Evolutionary conservation across 75 land plant species (phyloP).

Genomic region (Selaginella moellendorffii): DNA sequence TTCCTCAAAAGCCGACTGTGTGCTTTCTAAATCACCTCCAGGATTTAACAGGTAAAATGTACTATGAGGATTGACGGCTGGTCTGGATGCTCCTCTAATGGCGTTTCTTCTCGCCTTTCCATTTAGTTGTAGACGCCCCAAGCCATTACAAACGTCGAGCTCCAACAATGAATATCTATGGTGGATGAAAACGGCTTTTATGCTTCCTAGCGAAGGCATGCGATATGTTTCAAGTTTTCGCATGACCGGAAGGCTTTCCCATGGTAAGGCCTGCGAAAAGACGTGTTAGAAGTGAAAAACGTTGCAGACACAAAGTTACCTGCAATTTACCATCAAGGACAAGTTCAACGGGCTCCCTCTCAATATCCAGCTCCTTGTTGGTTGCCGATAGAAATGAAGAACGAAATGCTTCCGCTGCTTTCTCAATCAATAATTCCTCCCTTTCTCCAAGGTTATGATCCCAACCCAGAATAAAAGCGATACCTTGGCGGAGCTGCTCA

Average conservation of each 20-base stretch:
- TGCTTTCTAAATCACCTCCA: constrained; percentile 58
- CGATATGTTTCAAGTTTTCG: constrained; percentile 64
- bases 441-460: too few species aligned
- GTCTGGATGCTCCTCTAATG: constrained; percentile 13
- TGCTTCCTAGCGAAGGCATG: constrained; percentile 80
- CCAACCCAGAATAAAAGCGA: not conserved
- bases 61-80: constrained; percentile 50
- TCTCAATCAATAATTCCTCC: not conserved
- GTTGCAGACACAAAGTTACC: too few species aligned
- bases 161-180: constrained; percentile 2
- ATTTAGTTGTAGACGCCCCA: constrained; percentile 9
- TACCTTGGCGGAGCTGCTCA: not conserved
- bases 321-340: constrained; percentile 61
- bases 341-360: constrained; percentile 46
- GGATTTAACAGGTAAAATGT: constrained; percentile 81
- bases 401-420: not conserved
- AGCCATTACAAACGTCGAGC: not conserved
- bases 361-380: not conserved
- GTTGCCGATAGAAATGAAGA: not conserved
- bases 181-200: constrained; percentile 24
- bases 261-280: constrained; percentile 64
- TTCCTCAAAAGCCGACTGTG: constrained; percentile 79
- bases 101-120: not conserved
- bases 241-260: constrained; percentile 76
- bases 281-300: too few species aligned